Percentiles rank a stretch among this genome's conserved stretches.
These are phyloP conservation scores for Aspergillus carbonarius DNA, from an alignment of 2,329 filamentous ascomycete species.

Conservation along the genomic window DNA sequence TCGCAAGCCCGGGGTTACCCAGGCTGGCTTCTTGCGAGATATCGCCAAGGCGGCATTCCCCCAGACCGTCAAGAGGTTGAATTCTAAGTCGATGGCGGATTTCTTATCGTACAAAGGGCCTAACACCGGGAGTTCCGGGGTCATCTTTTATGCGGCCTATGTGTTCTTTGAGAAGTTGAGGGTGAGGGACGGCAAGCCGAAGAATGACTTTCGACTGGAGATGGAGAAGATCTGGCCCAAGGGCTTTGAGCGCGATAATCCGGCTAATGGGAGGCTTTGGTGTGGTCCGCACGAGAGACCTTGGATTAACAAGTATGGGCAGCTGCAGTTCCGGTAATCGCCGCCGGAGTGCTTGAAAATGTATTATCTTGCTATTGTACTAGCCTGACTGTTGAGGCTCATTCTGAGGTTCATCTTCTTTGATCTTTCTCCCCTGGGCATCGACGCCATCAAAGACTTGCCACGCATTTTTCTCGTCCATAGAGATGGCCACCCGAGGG, in stretches of 20 bases:
- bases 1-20: slow-evolving; percentile 48
- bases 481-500: not conserved
- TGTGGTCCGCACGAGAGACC: not conserved
- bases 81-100: slow-evolving; percentile 40
- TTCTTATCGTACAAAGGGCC: slow-evolving; percentile 55
- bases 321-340: not conserved
- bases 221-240: slow-evolving; percentile 49
- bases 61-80: slow-evolving; percentile 36
- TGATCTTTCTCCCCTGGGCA: not conserved
- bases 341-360: not conserved
- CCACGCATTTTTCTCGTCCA: not conserved
- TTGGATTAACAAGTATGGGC: slow-evolving; percentile 10
- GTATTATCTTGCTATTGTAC: not conserved
- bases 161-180: slow-evolving; percentile 61
- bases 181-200: slow-evolving; percentile 52
- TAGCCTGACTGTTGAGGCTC: not conserved
- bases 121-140: slow-evolving; percentile 49
- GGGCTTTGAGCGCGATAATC: slow-evolving; percentile 12
- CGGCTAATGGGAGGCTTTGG: not conserved
- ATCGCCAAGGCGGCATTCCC: slow-evolving; percentile 45
- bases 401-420: not conserved
- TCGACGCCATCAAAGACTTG: slow-evolving; percentile 6
- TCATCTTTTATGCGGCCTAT: slow-evolving; percentile 56
- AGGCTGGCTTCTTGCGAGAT: slow-evolving; percentile 54
- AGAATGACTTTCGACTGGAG: slow-evolving; percentile 51